phyloP scores from a whole-genome alignment of 306 rosid species.

The Lathyrus aphaca region DNA sequence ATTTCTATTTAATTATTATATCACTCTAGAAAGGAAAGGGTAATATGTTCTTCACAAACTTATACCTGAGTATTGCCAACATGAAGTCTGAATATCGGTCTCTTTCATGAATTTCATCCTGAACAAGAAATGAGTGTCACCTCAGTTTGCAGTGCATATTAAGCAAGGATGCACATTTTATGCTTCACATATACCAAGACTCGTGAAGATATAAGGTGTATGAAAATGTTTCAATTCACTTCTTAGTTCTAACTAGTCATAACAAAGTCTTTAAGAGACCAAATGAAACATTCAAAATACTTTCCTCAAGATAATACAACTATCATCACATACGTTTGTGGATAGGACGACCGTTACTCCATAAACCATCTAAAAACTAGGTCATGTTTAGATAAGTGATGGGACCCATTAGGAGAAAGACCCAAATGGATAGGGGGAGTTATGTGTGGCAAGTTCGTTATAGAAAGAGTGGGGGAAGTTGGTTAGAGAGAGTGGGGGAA shows the following conservation, averaged over 20 bases:
- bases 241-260: constrained; percentile 4
- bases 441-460: no score
- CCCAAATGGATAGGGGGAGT: no score
- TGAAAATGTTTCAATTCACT: neutral
- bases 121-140: constrained; percentile 42
- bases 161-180: constrained; percentile 25
- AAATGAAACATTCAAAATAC: neutral
- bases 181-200: constrained; percentile 28
- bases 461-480: no score
- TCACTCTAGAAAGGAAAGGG: constrained; percentile 26
- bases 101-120: constrained; percentile 99
- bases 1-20: constrained; percentile 30
- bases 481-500: no score
- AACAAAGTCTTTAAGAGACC: neutral
- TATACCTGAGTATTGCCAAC: constrained; percentile 83
- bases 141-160: constrained; percentile 23
- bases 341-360: neutral
- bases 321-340: no score
- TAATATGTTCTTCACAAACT: constrained; percentile 9
- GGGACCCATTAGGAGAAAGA: no score
- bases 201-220: constrained; percentile 7
- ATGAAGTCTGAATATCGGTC: constrained; percentile 87
- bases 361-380: constrained; percentile 6
- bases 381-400: neutral
- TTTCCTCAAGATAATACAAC: no score